Base-by-base conservation (phyloP, 1,284 basidiomycete genomes). In the Erythrobasidium hasegawianum region DNA sequence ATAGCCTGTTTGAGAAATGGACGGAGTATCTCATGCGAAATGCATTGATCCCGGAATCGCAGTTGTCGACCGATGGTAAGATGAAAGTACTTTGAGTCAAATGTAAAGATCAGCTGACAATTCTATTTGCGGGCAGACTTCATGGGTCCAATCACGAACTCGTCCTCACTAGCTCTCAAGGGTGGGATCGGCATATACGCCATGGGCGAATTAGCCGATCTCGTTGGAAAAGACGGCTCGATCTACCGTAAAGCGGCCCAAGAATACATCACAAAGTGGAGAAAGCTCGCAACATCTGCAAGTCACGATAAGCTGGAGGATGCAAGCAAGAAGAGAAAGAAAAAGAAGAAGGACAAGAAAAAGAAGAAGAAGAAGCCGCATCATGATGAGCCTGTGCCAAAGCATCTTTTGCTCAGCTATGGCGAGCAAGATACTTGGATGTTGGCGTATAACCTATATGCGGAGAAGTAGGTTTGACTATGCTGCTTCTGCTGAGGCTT, bases 131-230 rank as follows among this genome's bases (percentile, higher is more conserved):
- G n/a, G n/a, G n/a, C n/a, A 57, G 55, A 57, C 38, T 57, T 57
- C 38, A 57, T 57, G 55, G 55, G 55, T 39, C 55, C 55, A 16
- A 33, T 33, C 26, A n/a, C 18, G 29, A 57, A 57, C 38, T 39
- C 33, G 13, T 45, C 49, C 3, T 22, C 24, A 16, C 55, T 68
- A 58, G 71, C 68, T 38, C 55, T 73, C 52, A 73, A 73, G 64
- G 71, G 72, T 4, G 72, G 74, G 52, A 70, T 73, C n/a, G 66
- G 72, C 49, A 75, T 83, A 81, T 70, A 86, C 82, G 55, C 71
- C 5, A 87, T 87, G 85, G 78, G 83, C 0, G 77, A 83, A 64
- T 84, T 87, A 49, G 81, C 81, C 0, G 71, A 75, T 1, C 71
- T 84, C 20, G 74, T 85, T 8, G 86, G 85, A 0, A 78, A 86